phyloP scores from a whole-genome alignment of 2,329 filamentous ascomycete species.

The Cadophora luteo-olivacea region DNA sequence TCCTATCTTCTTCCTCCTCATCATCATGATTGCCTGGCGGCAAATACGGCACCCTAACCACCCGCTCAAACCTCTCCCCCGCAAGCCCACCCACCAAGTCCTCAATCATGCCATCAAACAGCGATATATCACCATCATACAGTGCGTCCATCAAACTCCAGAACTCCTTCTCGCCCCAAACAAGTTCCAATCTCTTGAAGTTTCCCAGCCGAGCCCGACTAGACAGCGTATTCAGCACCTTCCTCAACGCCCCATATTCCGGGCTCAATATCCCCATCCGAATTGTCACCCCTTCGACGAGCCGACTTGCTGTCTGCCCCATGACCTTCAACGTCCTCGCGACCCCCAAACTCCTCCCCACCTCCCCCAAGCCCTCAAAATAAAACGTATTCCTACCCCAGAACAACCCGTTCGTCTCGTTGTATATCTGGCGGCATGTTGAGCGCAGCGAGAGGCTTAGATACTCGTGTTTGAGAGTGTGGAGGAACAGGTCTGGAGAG shows the following conservation, averaged over 20 bases:
- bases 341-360: conserved; percentile 3
- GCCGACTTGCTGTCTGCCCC: conserved; percentile 27
- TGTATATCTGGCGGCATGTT: conserved; percentile 36
- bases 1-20: conserved; percentile 1
- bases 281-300: conserved; percentile 21
- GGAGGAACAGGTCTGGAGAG: neutral
- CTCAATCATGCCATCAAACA: conserved; percentile 21
- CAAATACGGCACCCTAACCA: conserved; percentile 23
- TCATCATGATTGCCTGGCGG: neutral
- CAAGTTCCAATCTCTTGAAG: conserved; percentile 25
- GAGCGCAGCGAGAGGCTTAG: conserved; percentile 32
- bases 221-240: conserved; percentile 24
- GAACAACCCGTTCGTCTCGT: conserved; percentile 32
- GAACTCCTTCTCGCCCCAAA: conserved; percentile 18
- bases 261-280: neutral
- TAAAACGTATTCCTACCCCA: conserved; percentile 34
- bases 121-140: neutral
- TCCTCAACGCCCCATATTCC: conserved; percentile 13
- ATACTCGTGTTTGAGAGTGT: neutral
- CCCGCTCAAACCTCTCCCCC: conserved; percentile 25
- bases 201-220: conserved; percentile 26
- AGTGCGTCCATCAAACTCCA: neutral
- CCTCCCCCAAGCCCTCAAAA: conserved; percentile 16
- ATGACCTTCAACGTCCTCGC: conserved; percentile 27
- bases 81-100: conserved; percentile 17